These are phyloP conservation scores for Naganishia albida DNA, from an alignment of 1,284 basidiomycete species.

Conservation along the genomic window DNA sequence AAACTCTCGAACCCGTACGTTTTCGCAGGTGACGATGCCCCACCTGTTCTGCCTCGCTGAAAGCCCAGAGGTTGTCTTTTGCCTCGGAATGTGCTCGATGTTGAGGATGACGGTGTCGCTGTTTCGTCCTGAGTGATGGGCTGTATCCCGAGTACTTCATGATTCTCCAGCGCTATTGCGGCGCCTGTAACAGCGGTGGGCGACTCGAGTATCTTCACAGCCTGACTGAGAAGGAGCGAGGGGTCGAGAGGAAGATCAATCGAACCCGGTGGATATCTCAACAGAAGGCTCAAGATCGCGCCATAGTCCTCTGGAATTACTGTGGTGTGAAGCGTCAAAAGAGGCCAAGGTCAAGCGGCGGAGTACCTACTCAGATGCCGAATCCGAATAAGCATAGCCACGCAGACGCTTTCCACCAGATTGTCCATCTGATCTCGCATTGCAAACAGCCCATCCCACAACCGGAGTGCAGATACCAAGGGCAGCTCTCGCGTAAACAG, in stretches of 20 bases:
- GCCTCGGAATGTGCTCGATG: slow-evolving; percentile 44
- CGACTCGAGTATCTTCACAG: slow-evolving; percentile 71
- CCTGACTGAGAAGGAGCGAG: slow-evolving; percentile 75
- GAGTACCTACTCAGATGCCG: slow-evolving; percentile 71
- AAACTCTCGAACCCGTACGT: slow-evolving; percentile 37
- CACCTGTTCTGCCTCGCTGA: not conserved
- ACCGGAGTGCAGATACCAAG: slow-evolving; percentile 66
- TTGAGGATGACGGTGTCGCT: slow-evolving; percentile 2
- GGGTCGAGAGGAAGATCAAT: slow-evolving; percentile 54
- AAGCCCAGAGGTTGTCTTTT: slow-evolving; percentile 11
- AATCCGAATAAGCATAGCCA: slow-evolving; percentile 88
- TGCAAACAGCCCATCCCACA: slow-evolving; percentile 92
- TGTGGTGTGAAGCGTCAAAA: slow-evolving; percentile 45
- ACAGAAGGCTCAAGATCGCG: slow-evolving; percentile 72
- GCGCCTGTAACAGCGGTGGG: slow-evolving; percentile 71
- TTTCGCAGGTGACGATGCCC: not conserved
- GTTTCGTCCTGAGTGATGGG: slow-evolving; percentile 54
- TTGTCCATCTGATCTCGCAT: slow-evolving; percentile 63
- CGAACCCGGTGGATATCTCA: slow-evolving; percentile 70
- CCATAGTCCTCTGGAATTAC: slow-evolving; percentile 85
- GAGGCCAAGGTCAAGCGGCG: not conserved
- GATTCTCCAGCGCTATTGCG: slow-evolving; percentile 75
- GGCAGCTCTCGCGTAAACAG: slow-evolving; percentile 85
- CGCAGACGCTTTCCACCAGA: slow-evolving; percentile 77
- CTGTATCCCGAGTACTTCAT: slow-evolving; percentile 70